Percentiles rank a stretch among this genome's conserved stretches.
These are phyloP conservation scores for Microsporum ferrugineum DNA, from an alignment of 2,329 filamentous ascomycete genomes.

Conservation along the genomic window DNA sequence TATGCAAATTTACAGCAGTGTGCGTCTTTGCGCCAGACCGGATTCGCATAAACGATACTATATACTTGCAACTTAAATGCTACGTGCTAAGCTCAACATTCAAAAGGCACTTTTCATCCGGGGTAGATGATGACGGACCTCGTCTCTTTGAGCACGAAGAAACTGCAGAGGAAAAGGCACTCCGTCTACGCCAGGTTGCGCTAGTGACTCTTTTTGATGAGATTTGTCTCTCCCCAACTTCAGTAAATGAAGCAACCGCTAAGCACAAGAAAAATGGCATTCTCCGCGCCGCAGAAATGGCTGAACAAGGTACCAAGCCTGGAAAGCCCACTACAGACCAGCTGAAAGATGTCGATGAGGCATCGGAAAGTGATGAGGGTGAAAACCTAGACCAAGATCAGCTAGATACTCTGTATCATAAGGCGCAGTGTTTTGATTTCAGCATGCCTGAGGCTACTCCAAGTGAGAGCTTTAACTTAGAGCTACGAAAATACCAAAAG, in stretches of 20 bases:
- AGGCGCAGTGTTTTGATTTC: constrained; percentile 95
- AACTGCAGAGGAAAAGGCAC: constrained; percentile 67
- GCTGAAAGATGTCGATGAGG: constrained; percentile 35
- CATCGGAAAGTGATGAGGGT: constrained; percentile 65
- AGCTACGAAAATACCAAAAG: constrained; percentile 83
- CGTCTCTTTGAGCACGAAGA: constrained; percentile 76
- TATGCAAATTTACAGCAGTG: constrained; percentile 75
- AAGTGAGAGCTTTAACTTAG: constrained; percentile 67
- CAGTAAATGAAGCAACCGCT: constrained; percentile 60
- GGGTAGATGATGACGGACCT: constrained; percentile 53
- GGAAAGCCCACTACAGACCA: constrained; percentile 37
- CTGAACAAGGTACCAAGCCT: constrained; percentile 59
- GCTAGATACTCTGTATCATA: constrained; percentile 84
- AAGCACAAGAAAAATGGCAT: constrained; percentile 74
- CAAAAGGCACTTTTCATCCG: constrained; percentile 50
- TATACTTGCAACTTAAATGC: constrained; percentile 79
- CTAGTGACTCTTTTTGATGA: constrained; percentile 83
- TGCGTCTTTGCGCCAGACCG: constrained; percentile 83
- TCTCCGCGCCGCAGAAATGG: constrained; percentile 75
- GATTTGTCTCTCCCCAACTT: constrained; percentile 67
- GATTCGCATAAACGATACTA: constrained; percentile 78
- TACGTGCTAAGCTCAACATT: constrained; percentile 68
- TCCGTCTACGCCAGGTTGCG: constrained; percentile 74
- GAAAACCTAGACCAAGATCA: constrained; percentile 91
- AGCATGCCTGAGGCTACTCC: constrained; percentile 79